These are phyloP conservation scores for Fagopyrum tataricum DNA, from an alignment of 148 eudicot genomes.

Conservation along the genomic window DNA sequence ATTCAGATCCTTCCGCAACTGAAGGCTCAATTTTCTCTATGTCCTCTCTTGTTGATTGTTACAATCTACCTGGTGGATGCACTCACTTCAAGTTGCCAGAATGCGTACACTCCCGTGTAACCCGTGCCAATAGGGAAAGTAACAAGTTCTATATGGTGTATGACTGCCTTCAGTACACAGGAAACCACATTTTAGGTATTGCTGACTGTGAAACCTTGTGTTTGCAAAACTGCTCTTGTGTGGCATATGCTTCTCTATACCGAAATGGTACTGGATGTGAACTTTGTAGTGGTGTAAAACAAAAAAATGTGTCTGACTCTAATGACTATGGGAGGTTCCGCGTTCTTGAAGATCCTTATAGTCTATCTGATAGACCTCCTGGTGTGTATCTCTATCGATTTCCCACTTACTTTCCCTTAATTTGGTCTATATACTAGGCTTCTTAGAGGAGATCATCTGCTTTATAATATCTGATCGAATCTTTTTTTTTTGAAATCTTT, in stretches of 20 bases:
- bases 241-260: constrained; percentile 25
- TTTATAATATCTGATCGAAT: no score
- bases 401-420: no score
- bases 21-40: not conserved
- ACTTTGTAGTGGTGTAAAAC: constrained; percentile 19
- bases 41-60: not conserved
- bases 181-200: constrained; percentile 14
- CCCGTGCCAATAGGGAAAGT: not conserved
- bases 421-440: no score
- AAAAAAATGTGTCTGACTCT: not conserved
- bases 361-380: no score
- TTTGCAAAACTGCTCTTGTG: constrained; percentile 28
- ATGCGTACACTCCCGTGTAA: not conserved
- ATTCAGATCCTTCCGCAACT: no score
- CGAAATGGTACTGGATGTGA: constrained; percentile 34
- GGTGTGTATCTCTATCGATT: not conserved
- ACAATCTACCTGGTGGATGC: no score
- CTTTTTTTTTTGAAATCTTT: no score
- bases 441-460: no score
- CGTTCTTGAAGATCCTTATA: not conserved
- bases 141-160: not conserved
- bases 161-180: not conserved
- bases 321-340: not conserved
- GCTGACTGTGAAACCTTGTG: constrained; percentile 33
- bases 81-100: not conserved